These are phyloP conservation scores for Dactylellina sp. DNA, from an alignment of 2,329 filamentous ascomycete genomes.

Conservation along the genomic window DNA sequence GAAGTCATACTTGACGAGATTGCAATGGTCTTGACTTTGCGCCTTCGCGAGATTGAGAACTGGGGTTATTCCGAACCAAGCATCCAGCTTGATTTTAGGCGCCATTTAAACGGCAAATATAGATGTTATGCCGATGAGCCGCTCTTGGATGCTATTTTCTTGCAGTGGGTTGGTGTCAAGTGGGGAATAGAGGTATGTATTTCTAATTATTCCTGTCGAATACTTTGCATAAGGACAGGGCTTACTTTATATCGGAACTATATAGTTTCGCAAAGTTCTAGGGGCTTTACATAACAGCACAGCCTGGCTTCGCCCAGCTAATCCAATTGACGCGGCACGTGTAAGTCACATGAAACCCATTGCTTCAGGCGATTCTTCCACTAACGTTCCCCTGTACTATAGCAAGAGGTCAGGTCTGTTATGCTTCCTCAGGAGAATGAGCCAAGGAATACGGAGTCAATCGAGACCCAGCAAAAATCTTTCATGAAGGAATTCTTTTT, in stretches of 20 bases:
- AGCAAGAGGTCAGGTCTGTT: conserved; percentile 45
- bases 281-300: conserved; percentile 29
- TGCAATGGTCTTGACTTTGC: conserved; percentile 44
- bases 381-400: not conserved
- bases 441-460: not conserved
- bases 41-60: conserved; percentile 63
- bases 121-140: conserved; percentile 72
- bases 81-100: conserved; percentile 67
- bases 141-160: conserved; percentile 69
- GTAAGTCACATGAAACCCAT: conserved; percentile 13
- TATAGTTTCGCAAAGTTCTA: conserved; percentile 43
- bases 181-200: conserved; percentile 66
- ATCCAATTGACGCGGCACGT: conserved; percentile 39
- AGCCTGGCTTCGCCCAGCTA: conserved; percentile 25
- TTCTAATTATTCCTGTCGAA: not conserved
- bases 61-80: conserved; percentile 68
- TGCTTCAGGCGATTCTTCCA: not conserved
- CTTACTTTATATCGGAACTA: no score
- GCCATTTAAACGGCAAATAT: conserved; percentile 71
- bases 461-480: conserved; percentile 14
- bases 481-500: conserved; percentile 56
- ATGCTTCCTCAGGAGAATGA: conserved; percentile 24
- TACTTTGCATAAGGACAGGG: not conserved
- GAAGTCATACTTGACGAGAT: conserved; percentile 46
- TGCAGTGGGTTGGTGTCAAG: conserved; percentile 69